Evolutionary conservation across 345 rosid species (phyloP), one percentile per base, ranked within the genome.

Genomic region (Microcos paniculata): DNA sequence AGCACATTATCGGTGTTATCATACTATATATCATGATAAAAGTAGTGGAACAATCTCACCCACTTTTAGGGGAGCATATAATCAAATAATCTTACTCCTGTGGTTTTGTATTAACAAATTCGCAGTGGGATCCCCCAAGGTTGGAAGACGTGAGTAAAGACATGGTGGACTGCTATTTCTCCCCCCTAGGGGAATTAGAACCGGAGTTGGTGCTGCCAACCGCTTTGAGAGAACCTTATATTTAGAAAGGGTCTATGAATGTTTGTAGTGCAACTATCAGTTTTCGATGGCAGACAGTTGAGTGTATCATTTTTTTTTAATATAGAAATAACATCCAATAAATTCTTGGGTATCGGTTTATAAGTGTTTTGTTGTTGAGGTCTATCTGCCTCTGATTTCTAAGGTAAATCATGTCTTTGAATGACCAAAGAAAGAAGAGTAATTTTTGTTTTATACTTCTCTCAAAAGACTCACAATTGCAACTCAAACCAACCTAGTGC

Each of bases 121-220:
- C 83, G 88, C 86, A 88, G 91, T 87, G 94, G 94, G 79, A 88
- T 45, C 94, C 92, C 71, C 86, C 90, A 19, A 82, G 81, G 57
- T 71, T 90, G 76, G 82, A 42, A 48, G 87, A 86, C 38, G 91
- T 86, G 57, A 85, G 87, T 35, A 75, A 78, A 74, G 95, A 90
- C 74, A 87, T 90, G 95, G 92, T 90, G 7, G 83, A 90, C 40
- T 30, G 62, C 65, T 81, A 85, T 71, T 87, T 90, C 80, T 35
- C 80, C 30, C 81, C 85, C 9, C 78, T 87, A 0, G 72, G 75
- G 28, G 90, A 82, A 69, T 70, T 77, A 4, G 86, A 84, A 57
- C 77, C 84, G 0, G 91, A 88, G 71, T 80, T 90, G 72, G 75
- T 87, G 84, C 82, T 90, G 74, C 90, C 94, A 18, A 85, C 84